Base-by-base conservation (phyloP, 2,329 filamentous ascomycete genomes). In the Aspergillus neotritici region DNA sequence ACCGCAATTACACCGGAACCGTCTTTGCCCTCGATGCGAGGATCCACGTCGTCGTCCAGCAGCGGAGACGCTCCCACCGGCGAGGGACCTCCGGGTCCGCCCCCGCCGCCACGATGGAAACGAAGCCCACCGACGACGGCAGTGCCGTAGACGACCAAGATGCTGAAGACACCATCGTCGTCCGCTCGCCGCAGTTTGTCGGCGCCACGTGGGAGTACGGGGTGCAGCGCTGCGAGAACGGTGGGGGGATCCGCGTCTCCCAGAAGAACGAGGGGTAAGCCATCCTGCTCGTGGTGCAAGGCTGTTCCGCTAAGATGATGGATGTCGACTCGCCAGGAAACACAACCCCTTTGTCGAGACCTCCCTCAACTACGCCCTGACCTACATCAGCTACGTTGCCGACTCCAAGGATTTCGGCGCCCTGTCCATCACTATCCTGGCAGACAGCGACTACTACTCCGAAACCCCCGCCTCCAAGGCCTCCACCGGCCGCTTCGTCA, bases 381-480 rank as follows among this genome's bases (percentile, higher is more conserved):
- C 85, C 43, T 96, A 95, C 87, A 64, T 75, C 66, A 60, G 68
- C 65, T 62, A 70, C 67, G 53, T 70, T 53, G 52, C 69, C 65
- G 74, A 63, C 63, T 70, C 67, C 4, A 62, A 77, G 69, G 60
- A 81, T 38, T 65, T 93, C 59, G 76, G 76, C 11, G 80, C 89
- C 4, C 71, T 84, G 25, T 80, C 80, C 11, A 79, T 97, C 64
- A 89, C 86, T 48, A 91, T 98, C 63, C 79, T 97, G 30, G 91
- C 93, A 47, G 89, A 96, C 69, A 90, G 93, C 61, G 87, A 94
- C 71, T 98, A 98, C 77, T 98, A 97, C 73, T 96, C 93, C 4
- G 81, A 83, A 47, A 75, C 82, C 3, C 63, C 72, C 17, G 62
- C 72, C 13, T 62, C 64, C 43, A 65, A 58, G 36, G 53, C 52